Evolutionary conservation across 2,329 filamentous ascomycete species (phyloP), one percentile per base, ranked within the genome.

Genomic region (Cladosporium sp.): DNA sequence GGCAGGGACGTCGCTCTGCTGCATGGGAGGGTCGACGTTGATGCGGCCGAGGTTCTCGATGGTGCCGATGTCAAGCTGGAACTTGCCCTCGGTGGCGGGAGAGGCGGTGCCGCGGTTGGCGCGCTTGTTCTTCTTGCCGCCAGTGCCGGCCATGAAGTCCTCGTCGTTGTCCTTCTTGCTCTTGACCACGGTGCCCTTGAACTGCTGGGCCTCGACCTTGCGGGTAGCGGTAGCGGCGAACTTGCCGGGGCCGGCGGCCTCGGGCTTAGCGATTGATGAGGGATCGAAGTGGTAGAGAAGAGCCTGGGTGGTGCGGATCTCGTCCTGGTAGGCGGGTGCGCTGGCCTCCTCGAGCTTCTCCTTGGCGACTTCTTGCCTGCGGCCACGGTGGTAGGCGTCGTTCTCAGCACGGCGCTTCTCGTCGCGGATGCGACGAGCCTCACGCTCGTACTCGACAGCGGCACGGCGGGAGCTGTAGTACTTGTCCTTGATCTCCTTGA

Each of bases 251-350:
- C 75, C 74, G 17, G 73, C 65, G 1, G 70, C 84, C 78, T 88
- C 90, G 76, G 88, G 90, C 72, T 82, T 80, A 34, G 80, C 76
- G 28, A 78, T 74, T 38, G 79, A 77, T 60, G 85, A 84, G 1
- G 93, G 93, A 74, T 97, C 92, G 66, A 97, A 93, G 82, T 93
- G 93, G 66, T 88, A 87, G 67, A 97, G 89, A 47, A 99, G 82
- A 72, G 87, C 89, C 78, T 94, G 90, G 63, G 91, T 90, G 55
- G 88, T 88, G 69, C 92, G 84, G 70, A 99, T 96, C 79, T 99
- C 92, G 68, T 97, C 91, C 49, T 90, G 82, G 80, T 91, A 99
- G 55, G 94, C 94, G 15, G 88, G 92, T 68, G 90, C 88, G 72
- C 87, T 89, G 67, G 90, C 90, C 71, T 93, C 89, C 69, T 87